Base-by-base conservation (phyloP, 1,284 basidiomycete genomes). In the Ganoderma lucidum region DNA sequence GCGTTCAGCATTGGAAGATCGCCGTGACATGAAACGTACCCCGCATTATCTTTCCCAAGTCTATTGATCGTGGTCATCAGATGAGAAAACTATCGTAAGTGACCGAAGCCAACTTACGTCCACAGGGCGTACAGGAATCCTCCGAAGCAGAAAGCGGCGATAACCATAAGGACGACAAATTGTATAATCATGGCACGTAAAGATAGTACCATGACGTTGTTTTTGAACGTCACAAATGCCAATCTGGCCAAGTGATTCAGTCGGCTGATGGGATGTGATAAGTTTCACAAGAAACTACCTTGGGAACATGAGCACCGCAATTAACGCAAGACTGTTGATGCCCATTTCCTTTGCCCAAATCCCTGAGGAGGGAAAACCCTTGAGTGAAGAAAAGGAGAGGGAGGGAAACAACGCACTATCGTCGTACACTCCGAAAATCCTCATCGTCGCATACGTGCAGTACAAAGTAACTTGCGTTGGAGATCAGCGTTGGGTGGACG, bases 101-200 rank as follows among this genome's bases (percentile, higher is more conserved):
- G 35, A 19, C n/a, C 6, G 45, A 42, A 23, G 6, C 10, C 3
- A 15, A 87, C 93, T 79, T 77, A 95, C 86, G 94, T 96, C 90
- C 91, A 97, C 23, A 98, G 84, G 0, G 96, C 95, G 80, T 97
- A 98, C 42, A 96, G 80, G 79, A 98, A 98, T 3, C 96, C 96
- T 51, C 87, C 89, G 75, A 95, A 96, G 78, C 96, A 97, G 79
- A 96, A 96, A 1, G 89, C 89, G 2, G 96, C 96, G 32, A 98
- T 94, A 48, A 91, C 78, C 93, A 98, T 96, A 56, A 97, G 83
- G 32, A 88, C 81, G 23, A 87, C 80, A 75, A 96, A 96, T 76
- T 95, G 91, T 69, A 89, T 82, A 66, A 95, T 88, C 93, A 96
- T 95, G 0, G 93, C 93, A 28, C 93, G 88, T 42, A 95, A 81